These are phyloP conservation scores for Acanthamoeba polyphaga DNA, from an alignment of 208 protist species.

Conservation along the genomic window DNA sequence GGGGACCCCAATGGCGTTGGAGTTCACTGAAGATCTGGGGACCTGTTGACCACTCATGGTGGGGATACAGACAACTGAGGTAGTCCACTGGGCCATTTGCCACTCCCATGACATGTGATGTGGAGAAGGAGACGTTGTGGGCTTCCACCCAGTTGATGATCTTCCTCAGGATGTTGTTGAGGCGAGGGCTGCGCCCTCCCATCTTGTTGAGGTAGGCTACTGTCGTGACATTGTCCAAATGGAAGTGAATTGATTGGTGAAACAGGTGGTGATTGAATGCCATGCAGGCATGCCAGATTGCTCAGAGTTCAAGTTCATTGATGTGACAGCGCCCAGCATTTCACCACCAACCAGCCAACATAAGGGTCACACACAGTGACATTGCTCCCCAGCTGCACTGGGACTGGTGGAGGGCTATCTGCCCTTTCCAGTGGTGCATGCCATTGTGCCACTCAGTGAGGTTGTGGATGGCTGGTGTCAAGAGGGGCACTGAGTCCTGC, in stretches of 20 bases:
- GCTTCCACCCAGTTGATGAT: background rate
- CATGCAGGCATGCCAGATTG: too few relatives aligned
- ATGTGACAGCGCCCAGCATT: too few relatives aligned
- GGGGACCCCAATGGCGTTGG: background rate
- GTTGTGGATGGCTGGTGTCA: too few relatives aligned
- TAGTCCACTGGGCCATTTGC: background rate
- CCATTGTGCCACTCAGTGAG: too few relatives aligned
- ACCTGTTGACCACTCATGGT: background rate
- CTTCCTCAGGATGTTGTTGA: background rate
- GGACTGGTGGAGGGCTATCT: too few relatives aligned
- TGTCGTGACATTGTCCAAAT: background rate
- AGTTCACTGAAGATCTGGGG: background rate
- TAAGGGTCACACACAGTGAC: too few relatives aligned
- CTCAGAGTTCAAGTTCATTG: too few relatives aligned
- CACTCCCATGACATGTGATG: background rate
- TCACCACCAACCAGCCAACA: too few relatives aligned
- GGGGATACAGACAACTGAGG: background rate
- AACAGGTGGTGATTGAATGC: too few relatives aligned
- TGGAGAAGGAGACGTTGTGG: background rate
- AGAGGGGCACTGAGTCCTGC: background rate
- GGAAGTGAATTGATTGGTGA: too few relatives aligned
- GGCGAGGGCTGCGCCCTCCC: background rate
- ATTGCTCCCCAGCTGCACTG: too few relatives aligned
- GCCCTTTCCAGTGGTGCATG: too few relatives aligned
- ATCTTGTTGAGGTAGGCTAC: slow-evolving; percentile 23